These are phyloP conservation scores for Wickerhamomyces sp. DNA, from an alignment of 1,139 yeast genomes.

Conservation along the genomic window DNA sequence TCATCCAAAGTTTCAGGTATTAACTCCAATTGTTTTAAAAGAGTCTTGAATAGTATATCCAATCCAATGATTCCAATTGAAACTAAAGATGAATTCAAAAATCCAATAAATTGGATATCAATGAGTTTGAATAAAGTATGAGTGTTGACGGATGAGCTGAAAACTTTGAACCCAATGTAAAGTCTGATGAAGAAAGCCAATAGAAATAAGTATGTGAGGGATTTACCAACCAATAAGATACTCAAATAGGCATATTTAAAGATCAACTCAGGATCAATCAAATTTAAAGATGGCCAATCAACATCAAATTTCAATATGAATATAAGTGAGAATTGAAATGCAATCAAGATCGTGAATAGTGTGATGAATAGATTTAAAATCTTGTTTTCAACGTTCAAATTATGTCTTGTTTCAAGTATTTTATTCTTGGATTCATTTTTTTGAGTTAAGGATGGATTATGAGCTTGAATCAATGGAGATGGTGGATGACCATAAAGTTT, in stretches of 20 bases:
- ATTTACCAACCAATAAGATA: slow-evolving; percentile 15
- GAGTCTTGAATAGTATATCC: slow-evolving; percentile 2
- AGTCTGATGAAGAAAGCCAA: slow-evolving; percentile 15
- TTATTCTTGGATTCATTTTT: slow-evolving; percentile 8
- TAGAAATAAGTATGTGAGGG: slow-evolving; percentile 14
- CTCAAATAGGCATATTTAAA: slow-evolving; percentile 13
- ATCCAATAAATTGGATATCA: slow-evolving; percentile 20
- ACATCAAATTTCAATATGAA: slow-evolving; percentile 14
- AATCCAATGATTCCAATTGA: slow-evolving; percentile 2
- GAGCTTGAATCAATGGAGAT: slow-evolving; percentile 7
- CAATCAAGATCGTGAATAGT: slow-evolving; percentile 12
- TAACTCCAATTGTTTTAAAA: slow-evolving; percentile 3
- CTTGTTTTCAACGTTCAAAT: slow-evolving; percentile 16
- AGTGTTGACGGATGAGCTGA: slow-evolving; percentile 11
- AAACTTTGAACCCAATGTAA: slow-evolving; percentile 19
- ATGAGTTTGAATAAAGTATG: slow-evolving; percentile 16
- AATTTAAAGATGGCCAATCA: slow-evolving; percentile 5
- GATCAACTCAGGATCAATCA: slow-evolving; percentile 5
- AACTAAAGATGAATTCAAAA: slow-evolving; percentile 6
- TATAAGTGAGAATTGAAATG: slow-evolving; percentile 15
- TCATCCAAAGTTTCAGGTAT: slow-evolving; percentile 2
- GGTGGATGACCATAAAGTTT: slow-evolving; percentile 14
- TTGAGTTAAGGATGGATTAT: slow-evolving; percentile 1
- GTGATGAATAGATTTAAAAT: slow-evolving; percentile 17
- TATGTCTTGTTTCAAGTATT: slow-evolving; percentile 12